These are phyloP conservation scores for Chamaenerion angustifolium DNA, from an alignment of 345 rosid genomes.

Conservation along the genomic window DNA sequence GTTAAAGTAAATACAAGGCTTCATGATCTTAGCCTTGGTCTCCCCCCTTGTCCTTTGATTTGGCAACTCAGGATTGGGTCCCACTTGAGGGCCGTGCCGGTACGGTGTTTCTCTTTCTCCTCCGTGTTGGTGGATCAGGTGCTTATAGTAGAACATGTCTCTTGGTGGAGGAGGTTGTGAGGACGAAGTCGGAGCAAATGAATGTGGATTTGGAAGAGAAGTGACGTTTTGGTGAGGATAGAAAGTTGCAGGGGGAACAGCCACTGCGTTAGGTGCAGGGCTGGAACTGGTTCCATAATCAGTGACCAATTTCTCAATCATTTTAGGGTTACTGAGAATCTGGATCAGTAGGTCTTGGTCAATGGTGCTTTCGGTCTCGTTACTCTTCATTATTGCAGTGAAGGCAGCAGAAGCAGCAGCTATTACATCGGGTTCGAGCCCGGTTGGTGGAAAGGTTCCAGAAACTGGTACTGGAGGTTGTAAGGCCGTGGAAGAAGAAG, in stretches of 20 bases:
- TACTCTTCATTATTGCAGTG: constrained; percentile 50
- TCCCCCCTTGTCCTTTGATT: constrained; percentile 27
- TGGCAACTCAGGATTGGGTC: no score
- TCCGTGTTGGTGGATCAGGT: constrained; percentile 95
- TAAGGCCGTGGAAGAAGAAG: no score
- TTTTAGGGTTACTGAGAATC: constrained; percentile 65
- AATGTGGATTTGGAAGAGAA: no score
- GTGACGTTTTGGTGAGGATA: constrained; percentile 34
- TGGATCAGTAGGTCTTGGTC: constrained; percentile 71
- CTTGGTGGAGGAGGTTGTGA: constrained; percentile 28
- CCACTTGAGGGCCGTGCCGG: no score
- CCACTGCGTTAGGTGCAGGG: constrained; percentile 8
- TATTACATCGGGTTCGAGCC: constrained; percentile 44
- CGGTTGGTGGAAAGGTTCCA: constrained; percentile 3
- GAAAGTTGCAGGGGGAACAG: constrained; percentile 10
- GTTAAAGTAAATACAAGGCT: constrained; percentile 85
- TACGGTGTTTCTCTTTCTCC: constrained; percentile 52
- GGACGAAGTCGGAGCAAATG: constrained; percentile 19
- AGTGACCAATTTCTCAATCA: constrained; percentile 57
- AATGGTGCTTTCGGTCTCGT: constrained; percentile 51
- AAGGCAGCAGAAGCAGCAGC: constrained; percentile 61
- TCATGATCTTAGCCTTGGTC: constrained; percentile 46
- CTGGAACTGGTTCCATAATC: constrained; percentile 21
- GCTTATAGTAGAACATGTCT: constrained; percentile 76
- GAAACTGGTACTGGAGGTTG: no score